phyloP scores from a whole-genome alignment of 164 flowering plant species.

The Echeveria elegans region DNA sequence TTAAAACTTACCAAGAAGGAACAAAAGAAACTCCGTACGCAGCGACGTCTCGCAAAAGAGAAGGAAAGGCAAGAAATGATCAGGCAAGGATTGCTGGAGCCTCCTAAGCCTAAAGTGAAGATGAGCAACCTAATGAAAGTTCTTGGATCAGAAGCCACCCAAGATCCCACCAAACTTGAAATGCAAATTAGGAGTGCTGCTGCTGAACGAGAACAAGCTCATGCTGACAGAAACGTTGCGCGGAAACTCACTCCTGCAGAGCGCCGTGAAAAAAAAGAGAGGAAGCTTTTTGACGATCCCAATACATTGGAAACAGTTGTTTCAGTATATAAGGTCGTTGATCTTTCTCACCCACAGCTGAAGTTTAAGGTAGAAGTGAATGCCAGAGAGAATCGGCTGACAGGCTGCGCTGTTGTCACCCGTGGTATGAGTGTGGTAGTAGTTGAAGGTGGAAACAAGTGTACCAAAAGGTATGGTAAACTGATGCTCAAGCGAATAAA shows the following conservation, averaged over 20 bases:
- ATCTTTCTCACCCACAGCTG: constrained; percentile 71
- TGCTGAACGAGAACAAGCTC: constrained; percentile 98
- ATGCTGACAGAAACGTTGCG: constrained; percentile 86
- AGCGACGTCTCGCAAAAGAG: constrained; percentile 76
- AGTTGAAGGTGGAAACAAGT: constrained; percentile 91
- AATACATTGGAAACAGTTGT: constrained; percentile 69
- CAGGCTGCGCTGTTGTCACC: constrained; percentile 70
- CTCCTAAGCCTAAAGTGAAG: constrained; percentile 92
- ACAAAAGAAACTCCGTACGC: constrained; percentile 94
- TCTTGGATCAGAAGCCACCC: constrained; percentile 96
- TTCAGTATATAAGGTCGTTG: constrained; percentile 73
- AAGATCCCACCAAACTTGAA: constrained; percentile 92
- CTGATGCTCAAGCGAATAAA: constrained; percentile 86
- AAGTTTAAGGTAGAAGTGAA: constrained; percentile 91
- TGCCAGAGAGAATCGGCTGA: constrained; percentile 79
- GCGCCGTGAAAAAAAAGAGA: constrained; percentile 93
- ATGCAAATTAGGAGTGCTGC: constrained; percentile 93
- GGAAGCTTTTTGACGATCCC: constrained; percentile 87
- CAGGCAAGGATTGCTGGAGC: constrained; percentile 86
- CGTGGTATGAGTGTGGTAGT: constrained; percentile 72
- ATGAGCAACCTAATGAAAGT: constrained; percentile 99
- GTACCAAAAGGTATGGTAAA: constrained; percentile 83
- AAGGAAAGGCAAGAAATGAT: constrained; percentile 97
- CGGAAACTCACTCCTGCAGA: constrained; percentile 97
- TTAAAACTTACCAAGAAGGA: constrained; percentile 89